phyloP scores from a whole-genome alignment of 2,329 filamentous ascomycete species.

The Alternaria hordeiaustralica region DNA sequence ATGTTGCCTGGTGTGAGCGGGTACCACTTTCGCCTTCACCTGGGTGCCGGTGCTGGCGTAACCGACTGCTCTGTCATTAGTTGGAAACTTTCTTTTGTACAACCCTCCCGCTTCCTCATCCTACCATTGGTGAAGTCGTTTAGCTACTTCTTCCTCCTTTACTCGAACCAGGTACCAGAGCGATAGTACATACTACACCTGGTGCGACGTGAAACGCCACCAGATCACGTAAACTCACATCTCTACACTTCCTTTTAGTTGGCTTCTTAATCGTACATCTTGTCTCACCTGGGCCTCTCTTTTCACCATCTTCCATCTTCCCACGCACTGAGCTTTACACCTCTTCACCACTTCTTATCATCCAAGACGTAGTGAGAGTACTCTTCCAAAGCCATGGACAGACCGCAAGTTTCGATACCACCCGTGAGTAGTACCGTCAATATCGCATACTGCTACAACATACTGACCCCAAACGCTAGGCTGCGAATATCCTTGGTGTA shows the following conservation, averaged over 20 bases:
- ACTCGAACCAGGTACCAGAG: constrained; percentile 1
- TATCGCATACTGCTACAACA: background rate
- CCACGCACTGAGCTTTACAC: background rate
- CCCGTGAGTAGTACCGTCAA: constrained; percentile 27
- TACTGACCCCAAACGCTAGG: constrained; percentile 39
- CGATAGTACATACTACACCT: constrained; percentile 4
- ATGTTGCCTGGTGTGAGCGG: constrained; percentile 22
- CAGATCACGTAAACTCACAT: constrained; percentile 6
- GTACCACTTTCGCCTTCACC: constrained; percentile 20
- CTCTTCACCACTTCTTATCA: background rate
- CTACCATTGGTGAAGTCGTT: constrained; percentile 17
- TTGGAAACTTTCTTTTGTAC: constrained; percentile 24
- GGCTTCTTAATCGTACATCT: background rate
- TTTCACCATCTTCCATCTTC: background rate
- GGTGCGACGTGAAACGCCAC: constrained; percentile 4
- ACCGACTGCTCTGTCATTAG: constrained; percentile 19
- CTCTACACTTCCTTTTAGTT: constrained; percentile 4
- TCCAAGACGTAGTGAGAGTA: background rate
- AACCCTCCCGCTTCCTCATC: constrained; percentile 17
- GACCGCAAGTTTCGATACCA: constrained; percentile 44
- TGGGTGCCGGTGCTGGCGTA: constrained; percentile 19
- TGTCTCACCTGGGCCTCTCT: background rate
- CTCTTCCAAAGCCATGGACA: constrained; percentile 26
- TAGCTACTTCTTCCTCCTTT: constrained; percentile 13
- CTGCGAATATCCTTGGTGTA: constrained; percentile 50